Percentiles rank a stretch among this genome's conserved stretches.
Conservation (phyloP, 306 rosid species). For the Oemleria cerasiformis region DNA sequence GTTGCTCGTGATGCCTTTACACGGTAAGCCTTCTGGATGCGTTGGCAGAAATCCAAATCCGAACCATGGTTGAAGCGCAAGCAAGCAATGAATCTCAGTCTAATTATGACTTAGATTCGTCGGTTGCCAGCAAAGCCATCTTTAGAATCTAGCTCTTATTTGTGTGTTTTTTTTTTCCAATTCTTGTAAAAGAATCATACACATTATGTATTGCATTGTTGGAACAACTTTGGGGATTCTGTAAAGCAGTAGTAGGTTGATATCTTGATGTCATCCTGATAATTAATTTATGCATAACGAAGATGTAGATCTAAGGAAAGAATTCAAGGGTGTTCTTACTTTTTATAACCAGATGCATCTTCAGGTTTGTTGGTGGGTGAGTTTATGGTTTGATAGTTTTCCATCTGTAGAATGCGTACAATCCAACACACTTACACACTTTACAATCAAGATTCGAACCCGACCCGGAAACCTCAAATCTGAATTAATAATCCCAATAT, state of each 20-base stretch:
- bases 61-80: slow-evolving; percentile 11
- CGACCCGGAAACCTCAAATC: no score
- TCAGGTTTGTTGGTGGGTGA: no score
- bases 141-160: neutral
- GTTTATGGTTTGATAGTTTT: no score
- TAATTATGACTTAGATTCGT: slow-evolving; percentile 7
- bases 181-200: slow-evolving; percentile 15
- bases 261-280: neutral
- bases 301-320: no score
- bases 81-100: slow-evolving; percentile 16
- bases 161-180: neutral
- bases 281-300: no score
- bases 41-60: slow-evolving; percentile 6
- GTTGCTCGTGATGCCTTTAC: slow-evolving; percentile 13
- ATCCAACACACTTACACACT: no score
- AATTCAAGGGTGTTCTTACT: no score
- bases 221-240: slow-evolving; percentile 18
- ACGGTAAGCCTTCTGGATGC: slow-evolving; percentile 5
- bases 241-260: slow-evolving; percentile 13
- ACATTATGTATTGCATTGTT: neutral
- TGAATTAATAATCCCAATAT: no score
- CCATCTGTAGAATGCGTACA: no score
- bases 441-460: neutral
- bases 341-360: no score
- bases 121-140: neutral